These are phyloP conservation scores for Sisymbrium irio DNA, from an alignment of 345 rosid species.

Conservation along the genomic window DNA sequence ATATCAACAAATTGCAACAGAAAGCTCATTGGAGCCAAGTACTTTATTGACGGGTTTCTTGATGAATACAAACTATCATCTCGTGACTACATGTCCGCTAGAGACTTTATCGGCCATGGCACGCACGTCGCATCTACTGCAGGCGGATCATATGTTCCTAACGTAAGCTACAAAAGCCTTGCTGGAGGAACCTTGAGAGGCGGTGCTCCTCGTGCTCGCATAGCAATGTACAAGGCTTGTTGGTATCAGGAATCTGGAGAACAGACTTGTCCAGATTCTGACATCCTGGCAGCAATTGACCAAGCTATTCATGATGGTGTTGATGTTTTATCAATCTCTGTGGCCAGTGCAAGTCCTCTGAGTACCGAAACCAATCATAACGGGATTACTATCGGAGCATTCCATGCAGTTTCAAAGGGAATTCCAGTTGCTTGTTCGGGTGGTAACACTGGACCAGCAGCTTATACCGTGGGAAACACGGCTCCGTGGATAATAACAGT, in stretches of 20 bases:
- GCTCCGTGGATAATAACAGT: conserved; percentile 57
- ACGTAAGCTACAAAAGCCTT: conserved; percentile 42
- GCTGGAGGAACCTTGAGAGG: conserved; percentile 43
- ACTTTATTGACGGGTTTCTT: conserved; percentile 42
- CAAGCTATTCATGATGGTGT: conserved; percentile 52
- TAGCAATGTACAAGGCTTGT: conserved; percentile 53
- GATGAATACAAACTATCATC: conserved; percentile 36
- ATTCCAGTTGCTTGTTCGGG: conserved; percentile 35
- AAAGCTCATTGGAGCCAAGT: conserved; percentile 57
- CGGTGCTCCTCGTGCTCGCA: conserved; percentile 40
- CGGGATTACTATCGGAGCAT: conserved; percentile 38
- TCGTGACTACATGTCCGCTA: conserved; percentile 40
- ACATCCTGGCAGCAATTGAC: conserved; percentile 47
- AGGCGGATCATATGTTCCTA: conserved; percentile 44
- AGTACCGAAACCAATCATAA: neutral
- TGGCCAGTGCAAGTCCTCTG: conserved; percentile 31
- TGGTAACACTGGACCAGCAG: conserved; percentile 31
- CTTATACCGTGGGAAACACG: conserved; percentile 35
- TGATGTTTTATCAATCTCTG: conserved; percentile 44
- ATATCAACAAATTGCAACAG: conserved; percentile 31
- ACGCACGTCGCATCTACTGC: conserved; percentile 46
- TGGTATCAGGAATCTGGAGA: conserved; percentile 35
- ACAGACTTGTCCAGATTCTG: conserved; percentile 29
- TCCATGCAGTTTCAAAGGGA: conserved; percentile 44
- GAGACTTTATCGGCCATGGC: conserved; percentile 52